phyloP scores from a whole-genome alignment of 2,329 filamentous ascomycete genomes.

The Chalaropsis ovoidea region DNA sequence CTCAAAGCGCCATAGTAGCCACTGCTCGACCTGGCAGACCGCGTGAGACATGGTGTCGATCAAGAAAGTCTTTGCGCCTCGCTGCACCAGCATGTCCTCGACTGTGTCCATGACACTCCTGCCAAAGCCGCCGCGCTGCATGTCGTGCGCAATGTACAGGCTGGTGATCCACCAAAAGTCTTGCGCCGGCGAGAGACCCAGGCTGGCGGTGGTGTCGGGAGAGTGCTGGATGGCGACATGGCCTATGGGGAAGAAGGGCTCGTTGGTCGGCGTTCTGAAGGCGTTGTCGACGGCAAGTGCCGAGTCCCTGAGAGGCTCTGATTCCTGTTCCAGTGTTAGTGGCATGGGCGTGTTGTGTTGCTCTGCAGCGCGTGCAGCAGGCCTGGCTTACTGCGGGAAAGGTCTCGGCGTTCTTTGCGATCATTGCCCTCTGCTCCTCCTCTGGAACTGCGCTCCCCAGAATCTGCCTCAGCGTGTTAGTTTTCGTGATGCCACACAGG shows the following conservation, averaged over 20 bases:
- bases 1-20: slow-evolving; percentile 29
- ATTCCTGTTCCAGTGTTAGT: slow-evolving; percentile 29
- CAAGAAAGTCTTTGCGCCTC: slow-evolving; percentile 32
- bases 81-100: slow-evolving; percentile 31
- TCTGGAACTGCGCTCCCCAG: slow-evolving; percentile 5
- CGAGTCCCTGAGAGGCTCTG: slow-evolving; percentile 32
- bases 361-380: neutral
- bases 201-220: slow-evolving; percentile 30
- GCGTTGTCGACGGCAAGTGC: slow-evolving; percentile 30
- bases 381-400: slow-evolving; percentile 17
- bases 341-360: neutral
- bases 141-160: slow-evolving; percentile 35
- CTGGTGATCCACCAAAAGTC: slow-evolving; percentile 35
- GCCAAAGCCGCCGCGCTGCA: slow-evolving; percentile 34
- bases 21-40: slow-evolving; percentile 29
- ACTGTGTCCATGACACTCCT: slow-evolving; percentile 33
- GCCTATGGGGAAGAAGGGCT: slow-evolving; percentile 34
- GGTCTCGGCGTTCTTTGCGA: neutral
- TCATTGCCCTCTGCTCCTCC: slow-evolving; percentile 10
- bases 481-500: neutral
- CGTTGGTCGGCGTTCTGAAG: slow-evolving; percentile 30
- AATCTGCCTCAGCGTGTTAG: neutral
- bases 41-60: slow-evolving; percentile 33
- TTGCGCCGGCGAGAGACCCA: slow-evolving; percentile 30
- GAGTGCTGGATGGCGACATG: slow-evolving; percentile 35